A percentile compares a stretch with the other conserved stretches of the same genome.
Evolutionary conservation across 495 filamentous ascomycete species (phyloP).

Genomic region (Chlorociboria aeruginascens): DNA sequence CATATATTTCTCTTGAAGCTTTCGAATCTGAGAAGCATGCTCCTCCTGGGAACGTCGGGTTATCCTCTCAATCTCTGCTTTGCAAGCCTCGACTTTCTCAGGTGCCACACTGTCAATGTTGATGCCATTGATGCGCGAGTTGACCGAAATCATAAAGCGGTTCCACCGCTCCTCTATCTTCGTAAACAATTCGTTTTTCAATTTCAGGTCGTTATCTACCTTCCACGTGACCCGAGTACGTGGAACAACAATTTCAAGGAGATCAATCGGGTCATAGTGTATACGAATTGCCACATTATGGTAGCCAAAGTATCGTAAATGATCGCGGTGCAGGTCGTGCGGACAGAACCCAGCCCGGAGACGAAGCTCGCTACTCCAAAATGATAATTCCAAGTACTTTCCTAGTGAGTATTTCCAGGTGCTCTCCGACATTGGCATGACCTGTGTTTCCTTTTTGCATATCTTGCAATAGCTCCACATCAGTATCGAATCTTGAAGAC

Average conservation of each 20-base stretch:
- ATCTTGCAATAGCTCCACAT: slow-evolving; percentile 98
- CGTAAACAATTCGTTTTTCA: slow-evolving; percentile 84
- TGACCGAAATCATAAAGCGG: slow-evolving; percentile 79
- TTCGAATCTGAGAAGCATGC: slow-evolving; percentile 53
- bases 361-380: slow-evolving; percentile 80
- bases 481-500: slow-evolving; percentile 66
- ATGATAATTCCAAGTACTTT: slow-evolving; percentile 93
- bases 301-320: slow-evolving; percentile 85
- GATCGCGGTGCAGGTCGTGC: slow-evolving; percentile 86
- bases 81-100: slow-evolving; percentile 71
- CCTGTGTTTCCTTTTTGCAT: slow-evolving; percentile 78
- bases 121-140: slow-evolving; percentile 71
- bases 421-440: slow-evolving; percentile 85
- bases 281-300: slow-evolving; percentile 74
- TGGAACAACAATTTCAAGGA: slow-evolving; percentile 94
- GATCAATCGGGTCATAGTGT: slow-evolving; percentile 82
- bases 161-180: slow-evolving; percentile 69
- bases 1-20: slow-evolving; percentile 83
- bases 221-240: slow-evolving; percentile 89
- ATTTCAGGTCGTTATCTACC: slow-evolving; percentile 77
- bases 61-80: slow-evolving; percentile 65
- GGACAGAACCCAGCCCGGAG: slow-evolving; percentile 74
- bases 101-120: slow-evolving; percentile 81
- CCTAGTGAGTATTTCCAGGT: slow-evolving; percentile 99
- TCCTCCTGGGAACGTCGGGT: slow-evolving; percentile 70